Evolutionary conservation across 768 basidiomycete species (phyloP), one percentile per base, ranked within the genome.

Genomic region (Macrocybe gigantea): DNA sequence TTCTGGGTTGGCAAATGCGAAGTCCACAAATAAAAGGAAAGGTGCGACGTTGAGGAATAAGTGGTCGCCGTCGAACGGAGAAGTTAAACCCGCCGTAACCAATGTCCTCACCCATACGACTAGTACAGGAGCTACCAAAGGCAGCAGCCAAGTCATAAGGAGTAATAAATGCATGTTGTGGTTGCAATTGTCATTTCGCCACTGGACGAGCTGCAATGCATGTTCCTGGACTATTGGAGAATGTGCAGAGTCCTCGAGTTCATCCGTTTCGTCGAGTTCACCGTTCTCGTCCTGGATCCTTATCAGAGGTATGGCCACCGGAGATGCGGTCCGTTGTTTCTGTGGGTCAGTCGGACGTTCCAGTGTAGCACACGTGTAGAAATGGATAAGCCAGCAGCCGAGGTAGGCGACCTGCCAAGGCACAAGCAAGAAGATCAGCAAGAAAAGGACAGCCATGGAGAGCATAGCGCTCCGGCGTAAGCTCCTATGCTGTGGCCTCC

Each of bases 331-430:
- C 22, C 56, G 41, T 2, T 47, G 47, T 9, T 50, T 47, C 22
- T 55, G 48, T 12, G 53, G 48, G 6, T 53, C 44, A 22, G 45
- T 43, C 30, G 51, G 32, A 10, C 40, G 50, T 42, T 51, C 38
- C n/a, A 53, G 41, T 2, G 62, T 66, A 12, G 75, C 75, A 54
- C 85, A 89, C 34, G 80, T 83, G 56, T 78, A 69, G 39, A 90
- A 66, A 50, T 92, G 90, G 44, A 87, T 79, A n/a, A 83, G 50
- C 82, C 89, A 90, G 54, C 83, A 83, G 13, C 88, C 83, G 15
- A 95, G 73, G 64, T 87, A 93, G 5, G 87, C 92, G 7, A 94
- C 87, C 64, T 96, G 93, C 81, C 90, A 92, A 0, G 93, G 93
- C n/a, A 94, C 71, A 45, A 93, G 67, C 35, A 88, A 53, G 49